Percentiles rank a stretch among this genome's conserved stretches.
These are phyloP conservation scores for Apiotrichum gamsii DNA, from an alignment of 1,284 basidiomycete genomes.

Conservation along the genomic window DNA sequence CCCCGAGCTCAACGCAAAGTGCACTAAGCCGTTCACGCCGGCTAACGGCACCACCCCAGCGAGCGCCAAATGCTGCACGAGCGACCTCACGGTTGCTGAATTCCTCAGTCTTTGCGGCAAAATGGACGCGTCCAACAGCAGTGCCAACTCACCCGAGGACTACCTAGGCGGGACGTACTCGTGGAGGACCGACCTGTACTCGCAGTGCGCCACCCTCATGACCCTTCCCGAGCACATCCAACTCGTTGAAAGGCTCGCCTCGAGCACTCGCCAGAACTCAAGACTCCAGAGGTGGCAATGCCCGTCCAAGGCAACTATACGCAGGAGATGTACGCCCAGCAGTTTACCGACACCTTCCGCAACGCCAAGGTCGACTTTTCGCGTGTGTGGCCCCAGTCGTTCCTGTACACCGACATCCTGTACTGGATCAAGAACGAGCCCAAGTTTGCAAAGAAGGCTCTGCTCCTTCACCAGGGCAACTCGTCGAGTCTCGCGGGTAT, in stretches of 20 bases:
- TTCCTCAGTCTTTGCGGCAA: constrained; percentile 18
- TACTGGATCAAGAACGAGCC: constrained; percentile 16
- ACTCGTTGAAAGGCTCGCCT: constrained; percentile 12
- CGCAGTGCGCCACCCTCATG: constrained; percentile 17
- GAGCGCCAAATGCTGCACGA: constrained; percentile 19
- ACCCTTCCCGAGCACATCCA: constrained; percentile 17
- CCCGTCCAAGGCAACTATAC: constrained; percentile 20
- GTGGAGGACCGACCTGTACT: constrained; percentile 16
- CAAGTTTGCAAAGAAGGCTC: constrained; percentile 15
- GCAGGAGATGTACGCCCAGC: constrained; percentile 16
- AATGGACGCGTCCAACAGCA: constrained; percentile 13
- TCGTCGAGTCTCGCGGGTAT: constrained; percentile 4
- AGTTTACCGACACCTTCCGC: constrained; percentile 15
- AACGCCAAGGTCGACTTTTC: constrained; percentile 3
- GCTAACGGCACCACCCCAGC: constrained; percentile 7
- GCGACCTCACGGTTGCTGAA: constrained; percentile 20
- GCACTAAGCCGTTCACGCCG: constrained; percentile 15
- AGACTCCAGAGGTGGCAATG: constrained; percentile 15
- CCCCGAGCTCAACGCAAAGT: constrained; percentile 15
- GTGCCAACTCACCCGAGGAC: constrained; percentile 13
- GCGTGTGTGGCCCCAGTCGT: constrained; percentile 18
- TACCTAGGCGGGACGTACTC: constrained; percentile 8
- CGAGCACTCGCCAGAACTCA: constrained; percentile 19
- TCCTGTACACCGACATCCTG: constrained; percentile 16
- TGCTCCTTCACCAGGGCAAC: constrained; percentile 14